A percentile compares a stretch with the other conserved stretches of the same genome.
Evolutionary conservation across 2,329 filamentous ascomycete species (phyloP).

Genomic region (Nemania abortiva): DNA sequence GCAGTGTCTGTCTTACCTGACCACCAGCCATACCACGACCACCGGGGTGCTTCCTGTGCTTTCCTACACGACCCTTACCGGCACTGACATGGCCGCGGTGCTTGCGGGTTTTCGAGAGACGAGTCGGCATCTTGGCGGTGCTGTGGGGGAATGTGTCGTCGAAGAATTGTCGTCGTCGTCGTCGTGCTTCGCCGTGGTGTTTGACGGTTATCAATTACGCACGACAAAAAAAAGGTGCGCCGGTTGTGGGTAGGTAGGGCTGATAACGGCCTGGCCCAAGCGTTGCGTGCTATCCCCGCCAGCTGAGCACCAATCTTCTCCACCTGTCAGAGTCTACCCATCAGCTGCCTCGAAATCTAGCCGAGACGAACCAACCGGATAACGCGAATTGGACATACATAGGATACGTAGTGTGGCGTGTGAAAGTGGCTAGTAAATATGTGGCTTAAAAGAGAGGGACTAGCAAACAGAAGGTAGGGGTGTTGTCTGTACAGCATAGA

Average conservation of each 20-base stretch:
- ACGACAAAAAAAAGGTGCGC: constrained; percentile 39
- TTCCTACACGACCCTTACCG: constrained; percentile 98
- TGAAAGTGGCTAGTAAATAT: too few species aligned
- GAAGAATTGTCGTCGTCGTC: constrained; percentile 35
- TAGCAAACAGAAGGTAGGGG: too few species aligned
- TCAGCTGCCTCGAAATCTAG: neutral
- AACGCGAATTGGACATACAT: neutral
- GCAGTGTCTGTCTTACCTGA: constrained; percentile 30
- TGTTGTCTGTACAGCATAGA: too few species aligned
- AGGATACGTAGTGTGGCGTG: neutral
- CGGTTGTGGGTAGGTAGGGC: constrained; percentile 41
- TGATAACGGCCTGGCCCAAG: constrained; percentile 37
- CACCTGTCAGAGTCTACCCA: constrained; percentile 3
- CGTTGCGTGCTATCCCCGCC: neutral
- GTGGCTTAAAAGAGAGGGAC: too few species aligned
- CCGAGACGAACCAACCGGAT: constrained; percentile 28
- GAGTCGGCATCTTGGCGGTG: constrained; percentile 42
- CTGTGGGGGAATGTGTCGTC: constrained; percentile 35
- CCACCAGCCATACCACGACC: constrained; percentile 80
- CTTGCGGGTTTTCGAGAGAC: constrained; percentile 42
- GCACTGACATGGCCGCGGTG: constrained; percentile 95
- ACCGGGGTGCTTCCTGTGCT: constrained; percentile 94
- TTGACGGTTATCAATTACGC: constrained; percentile 39
- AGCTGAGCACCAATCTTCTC: neutral
- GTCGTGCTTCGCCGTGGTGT: constrained; percentile 34